A percentile compares a stretch with the other conserved stretches of the same genome.
Evolutionary conservation across 768 basidiomycete genomes (phyloP).

Genomic region (Dentipellis sp.): DNA sequence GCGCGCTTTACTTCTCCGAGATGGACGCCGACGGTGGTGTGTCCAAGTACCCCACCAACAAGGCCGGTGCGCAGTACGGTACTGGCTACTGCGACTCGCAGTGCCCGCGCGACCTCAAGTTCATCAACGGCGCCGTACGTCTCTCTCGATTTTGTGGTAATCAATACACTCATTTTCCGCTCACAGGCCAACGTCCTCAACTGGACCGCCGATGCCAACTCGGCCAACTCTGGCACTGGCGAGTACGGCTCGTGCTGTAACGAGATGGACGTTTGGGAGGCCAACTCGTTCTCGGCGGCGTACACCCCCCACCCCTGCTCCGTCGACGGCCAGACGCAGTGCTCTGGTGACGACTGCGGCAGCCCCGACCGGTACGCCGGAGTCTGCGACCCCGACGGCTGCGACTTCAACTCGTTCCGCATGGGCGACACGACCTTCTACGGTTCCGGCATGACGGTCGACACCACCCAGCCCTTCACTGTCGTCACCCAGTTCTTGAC

Average conservation of each 20-base stretch:
- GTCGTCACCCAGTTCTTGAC: conserved; percentile 50
- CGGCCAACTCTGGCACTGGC: conserved; percentile 38
- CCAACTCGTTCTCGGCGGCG: conserved; percentile 43
- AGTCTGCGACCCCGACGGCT: conserved; percentile 45
- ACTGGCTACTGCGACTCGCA: conserved; percentile 60
- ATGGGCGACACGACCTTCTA: conserved; percentile 38
- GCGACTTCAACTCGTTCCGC: conserved; percentile 57
- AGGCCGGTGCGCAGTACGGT: conserved; percentile 51
- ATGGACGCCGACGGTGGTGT: conserved; percentile 52
- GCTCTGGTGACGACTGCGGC: conserved; percentile 31
- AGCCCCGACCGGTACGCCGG: conserved; percentile 26
- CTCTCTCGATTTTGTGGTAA: not conserved
- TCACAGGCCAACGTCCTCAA: conserved; percentile 36
- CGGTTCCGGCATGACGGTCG: conserved; percentile 36
- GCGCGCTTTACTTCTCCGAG: conserved; percentile 49
- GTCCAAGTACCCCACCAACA: conserved; percentile 39
- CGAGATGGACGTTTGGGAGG: conserved; percentile 57
- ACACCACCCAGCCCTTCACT: conserved; percentile 41
- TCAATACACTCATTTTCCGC: not conserved
- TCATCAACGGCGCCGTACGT: conserved; percentile 45
- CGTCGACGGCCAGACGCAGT: conserved; percentile 29
- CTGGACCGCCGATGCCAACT: conserved; percentile 29
- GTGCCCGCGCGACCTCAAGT: conserved; percentile 51
- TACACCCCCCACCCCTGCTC: conserved; percentile 45
- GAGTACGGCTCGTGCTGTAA: conserved; percentile 41